Percentiles rank a stretch among this genome's conserved stretches.
Evolutionary conservation across 2,329 filamentous ascomycete genomes (phyloP).

Genomic region (Venturia asperata): DNA sequence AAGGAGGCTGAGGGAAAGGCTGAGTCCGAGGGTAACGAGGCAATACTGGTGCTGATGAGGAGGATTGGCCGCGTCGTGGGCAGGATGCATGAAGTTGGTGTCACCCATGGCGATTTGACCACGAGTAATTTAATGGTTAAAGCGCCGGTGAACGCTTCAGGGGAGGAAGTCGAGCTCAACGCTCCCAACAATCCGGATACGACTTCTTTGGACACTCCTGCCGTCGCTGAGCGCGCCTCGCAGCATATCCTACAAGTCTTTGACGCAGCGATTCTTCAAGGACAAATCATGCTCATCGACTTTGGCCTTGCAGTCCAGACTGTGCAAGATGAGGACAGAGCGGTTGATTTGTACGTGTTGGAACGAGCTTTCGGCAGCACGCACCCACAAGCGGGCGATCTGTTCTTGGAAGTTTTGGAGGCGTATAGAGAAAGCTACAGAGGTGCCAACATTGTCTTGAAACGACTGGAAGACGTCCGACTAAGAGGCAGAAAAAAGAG

Average conservation of each 20-base stretch:
- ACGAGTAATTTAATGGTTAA: constrained; percentile 93
- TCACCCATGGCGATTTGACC: constrained; percentile 92
- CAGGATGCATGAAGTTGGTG: constrained; percentile 69
- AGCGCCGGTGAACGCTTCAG: not conserved
- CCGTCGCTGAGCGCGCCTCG: not conserved
- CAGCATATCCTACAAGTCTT: not conserved
- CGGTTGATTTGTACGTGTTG: constrained; percentile 92
- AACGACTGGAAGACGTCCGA: constrained; percentile 81
- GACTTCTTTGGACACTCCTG: constrained; percentile 18
- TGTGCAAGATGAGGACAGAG: constrained; percentile 80
- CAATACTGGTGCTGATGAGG: constrained; percentile 56
- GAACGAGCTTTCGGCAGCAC: constrained; percentile 93
- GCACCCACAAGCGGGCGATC: constrained; percentile 73
- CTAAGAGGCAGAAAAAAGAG: constrained; percentile 93
- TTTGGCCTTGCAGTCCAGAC: constrained; percentile 84
- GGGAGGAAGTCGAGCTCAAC: not conserved
- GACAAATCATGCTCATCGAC: constrained; percentile 85
- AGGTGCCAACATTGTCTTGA: constrained; percentile 66
- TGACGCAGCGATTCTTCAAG: constrained; percentile 40
- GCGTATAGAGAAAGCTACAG: constrained; percentile 71
- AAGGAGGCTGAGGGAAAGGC: constrained; percentile 26
- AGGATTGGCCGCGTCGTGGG: constrained; percentile 67
- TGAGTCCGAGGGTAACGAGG: constrained; percentile 28
- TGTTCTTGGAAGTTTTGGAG: constrained; percentile 67
- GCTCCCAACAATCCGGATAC: constrained; percentile 9